phyloP scores from a whole-genome alignment of 208 protist genomes.

The Lotmaria passim region DNA sequence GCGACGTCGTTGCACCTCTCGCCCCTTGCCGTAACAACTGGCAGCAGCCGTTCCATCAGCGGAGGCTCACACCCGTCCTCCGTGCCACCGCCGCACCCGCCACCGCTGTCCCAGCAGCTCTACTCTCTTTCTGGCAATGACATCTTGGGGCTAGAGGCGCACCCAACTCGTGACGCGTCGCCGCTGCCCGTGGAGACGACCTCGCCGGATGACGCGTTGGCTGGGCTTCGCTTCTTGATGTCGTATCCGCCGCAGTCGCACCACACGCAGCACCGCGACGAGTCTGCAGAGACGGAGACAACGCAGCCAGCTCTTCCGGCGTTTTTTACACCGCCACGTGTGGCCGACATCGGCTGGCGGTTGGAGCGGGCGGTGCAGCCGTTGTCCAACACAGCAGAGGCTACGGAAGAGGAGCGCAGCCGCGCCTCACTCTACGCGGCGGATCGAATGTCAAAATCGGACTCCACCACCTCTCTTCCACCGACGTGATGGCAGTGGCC shows the following conservation, averaged over 20 bases:
- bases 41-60: no score
- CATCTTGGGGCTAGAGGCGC: no score
- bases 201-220: no score
- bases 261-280: no score
- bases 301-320: neutral
- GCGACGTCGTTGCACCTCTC: neutral
- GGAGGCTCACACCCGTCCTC: no score
- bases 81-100: no score
- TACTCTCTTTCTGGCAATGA: no score
- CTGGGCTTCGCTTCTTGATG: no score
- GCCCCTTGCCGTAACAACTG: neutral
- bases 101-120: no score
- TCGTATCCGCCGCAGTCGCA: no score
- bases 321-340: neutral
- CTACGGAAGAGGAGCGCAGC: neutral
- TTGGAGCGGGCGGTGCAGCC: slow-evolving; percentile 15
- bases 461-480: neutral
- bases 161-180: no score
- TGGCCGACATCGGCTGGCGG: neutral
- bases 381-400: neutral
- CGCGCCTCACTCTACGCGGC: slow-evolving; percentile 17
- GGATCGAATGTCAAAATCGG: slow-evolving; percentile 3
- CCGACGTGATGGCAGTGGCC: neutral
- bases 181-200: no score
- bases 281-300: neutral